A percentile compares a stretch with the other conserved stretches of the same genome.
These are phyloP conservation scores for Geranomyces variabilis DNA, from an alignment of 192 early-diverging fungal species.

Conservation along the genomic window DNA sequence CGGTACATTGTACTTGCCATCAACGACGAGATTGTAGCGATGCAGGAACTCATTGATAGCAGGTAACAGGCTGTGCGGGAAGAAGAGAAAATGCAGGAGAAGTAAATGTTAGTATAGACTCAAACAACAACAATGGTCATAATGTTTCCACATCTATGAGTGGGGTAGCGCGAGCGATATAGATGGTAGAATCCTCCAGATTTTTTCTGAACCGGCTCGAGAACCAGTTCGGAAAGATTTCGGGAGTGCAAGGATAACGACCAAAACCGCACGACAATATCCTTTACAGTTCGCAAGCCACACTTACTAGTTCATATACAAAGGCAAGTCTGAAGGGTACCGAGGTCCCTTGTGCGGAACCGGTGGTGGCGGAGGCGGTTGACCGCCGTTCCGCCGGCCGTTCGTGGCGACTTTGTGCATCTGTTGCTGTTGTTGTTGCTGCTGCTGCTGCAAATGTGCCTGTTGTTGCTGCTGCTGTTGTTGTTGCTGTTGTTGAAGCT, in stretches of 20 bases:
- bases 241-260: no score
- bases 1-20: conserved; percentile 12
- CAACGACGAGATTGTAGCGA: conserved; percentile 21
- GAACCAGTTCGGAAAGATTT: no score
- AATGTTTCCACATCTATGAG: no score
- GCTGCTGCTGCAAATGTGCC: background rate
- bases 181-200: no score
- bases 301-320: conserved; percentile 9
- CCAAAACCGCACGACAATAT: no score
- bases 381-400: background rate
- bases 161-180: no score
- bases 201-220: background rate
- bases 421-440: conserved; percentile 1
- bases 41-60: conserved; percentile 17
- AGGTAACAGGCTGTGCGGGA: conserved; percentile 7
- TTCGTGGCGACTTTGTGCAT: background rate
- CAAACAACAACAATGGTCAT: no score
- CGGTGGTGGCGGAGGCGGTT: background rate
- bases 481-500: background rate
- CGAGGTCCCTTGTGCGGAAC: background rate
- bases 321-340: background rate
- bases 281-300: no score
- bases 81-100: background rate
- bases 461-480: conserved; percentile 7
- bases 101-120: no score